Evolutionary conservation across 73 alveolate species (phyloP).

Genomic region (Paramecium biaurelia): DNA sequence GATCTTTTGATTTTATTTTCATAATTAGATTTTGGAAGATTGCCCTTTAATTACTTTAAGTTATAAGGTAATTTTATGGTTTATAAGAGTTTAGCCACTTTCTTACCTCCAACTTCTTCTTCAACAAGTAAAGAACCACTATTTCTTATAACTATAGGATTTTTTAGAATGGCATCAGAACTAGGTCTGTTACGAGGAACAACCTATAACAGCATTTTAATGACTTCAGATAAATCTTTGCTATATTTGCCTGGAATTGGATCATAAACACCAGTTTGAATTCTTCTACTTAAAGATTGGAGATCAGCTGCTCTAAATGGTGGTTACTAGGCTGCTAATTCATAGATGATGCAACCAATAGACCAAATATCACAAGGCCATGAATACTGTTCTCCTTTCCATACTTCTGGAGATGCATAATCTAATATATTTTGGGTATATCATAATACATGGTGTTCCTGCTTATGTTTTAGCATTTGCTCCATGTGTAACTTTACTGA

Average conservation of each 20-base stretch:
- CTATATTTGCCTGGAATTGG: constrained; percentile 49
- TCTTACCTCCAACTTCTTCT: not conserved
- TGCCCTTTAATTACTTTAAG: not conserved
- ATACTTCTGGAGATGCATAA: constrained; percentile 86
- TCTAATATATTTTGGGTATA: not conserved
- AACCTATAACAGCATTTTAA: not conserved
- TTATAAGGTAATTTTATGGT: constrained; percentile 31
- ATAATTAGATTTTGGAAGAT: constrained; percentile 2
- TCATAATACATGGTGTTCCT: constrained; percentile 76
- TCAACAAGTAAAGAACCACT: constrained; percentile 23
- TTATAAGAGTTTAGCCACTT: not conserved
- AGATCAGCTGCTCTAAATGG: constrained; percentile 86
- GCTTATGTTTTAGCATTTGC: constrained; percentile 77
- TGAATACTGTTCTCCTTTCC: constrained; percentile 85
- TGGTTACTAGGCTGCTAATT: constrained; percentile 85
- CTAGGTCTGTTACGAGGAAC: constrained; percentile 46
- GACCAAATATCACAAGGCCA: constrained; percentile 94
- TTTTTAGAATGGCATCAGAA: constrained; percentile 17
- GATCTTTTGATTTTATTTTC: constrained; percentile 31
- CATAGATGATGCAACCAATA: constrained; percentile 94
- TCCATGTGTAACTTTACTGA: constrained; percentile 71
- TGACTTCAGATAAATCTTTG: constrained; percentile 27
- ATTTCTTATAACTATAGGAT: constrained; percentile 28
- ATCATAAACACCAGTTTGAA: constrained; percentile 45
- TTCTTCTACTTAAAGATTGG: not conserved